Evolutionary conservation across 768 basidiomycete genomes (phyloP).

Genomic region (Russula griseocarnosa): DNA sequence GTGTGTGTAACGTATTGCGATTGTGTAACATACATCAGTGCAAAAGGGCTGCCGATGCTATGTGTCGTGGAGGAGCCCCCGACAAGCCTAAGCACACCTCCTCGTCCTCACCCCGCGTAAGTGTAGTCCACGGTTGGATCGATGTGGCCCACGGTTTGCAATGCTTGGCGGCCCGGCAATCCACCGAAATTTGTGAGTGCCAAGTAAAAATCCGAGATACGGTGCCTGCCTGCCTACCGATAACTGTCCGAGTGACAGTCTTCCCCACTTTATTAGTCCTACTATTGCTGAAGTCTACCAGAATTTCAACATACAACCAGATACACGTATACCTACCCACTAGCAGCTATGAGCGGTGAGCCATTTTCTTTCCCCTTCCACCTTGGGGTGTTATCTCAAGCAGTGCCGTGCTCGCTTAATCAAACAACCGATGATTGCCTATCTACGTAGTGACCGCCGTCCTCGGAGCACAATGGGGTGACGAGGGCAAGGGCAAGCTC

Average conservation of each 20-base stretch:
- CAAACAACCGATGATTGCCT: too few relatives aligned
- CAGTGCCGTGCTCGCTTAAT: too few relatives aligned
- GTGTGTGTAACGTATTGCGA: conserved; percentile 1
- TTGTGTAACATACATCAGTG: conserved; percentile 3
- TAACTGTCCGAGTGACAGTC: background rate
- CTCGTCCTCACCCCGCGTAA: background rate
- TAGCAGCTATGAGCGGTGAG: too few relatives aligned
- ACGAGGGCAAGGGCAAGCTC: conserved; percentile 93
- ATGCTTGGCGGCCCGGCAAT: background rate
- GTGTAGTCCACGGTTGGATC: background rate
- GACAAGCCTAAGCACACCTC: too few relatives aligned
- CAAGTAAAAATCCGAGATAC: background rate
- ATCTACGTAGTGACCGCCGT: conserved; percentile 57
- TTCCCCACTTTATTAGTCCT: too few relatives aligned
- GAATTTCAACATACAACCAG: too few relatives aligned
- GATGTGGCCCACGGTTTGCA: background rate
- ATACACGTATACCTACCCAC: too few relatives aligned
- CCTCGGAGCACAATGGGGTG: conserved; percentile 87
- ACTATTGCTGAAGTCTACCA: too few relatives aligned
- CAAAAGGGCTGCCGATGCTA: background rate
- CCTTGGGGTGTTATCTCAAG: too few relatives aligned
- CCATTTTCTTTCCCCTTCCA: too few relatives aligned
- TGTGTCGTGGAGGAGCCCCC: background rate
- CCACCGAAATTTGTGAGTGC: background rate
- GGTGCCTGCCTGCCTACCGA: background rate